Evolutionary conservation across 2,329 filamentous ascomycete genomes (phyloP), one percentile per base, ranked within the genome.

Genomic region (Ceratocystis albifundus): DNA sequence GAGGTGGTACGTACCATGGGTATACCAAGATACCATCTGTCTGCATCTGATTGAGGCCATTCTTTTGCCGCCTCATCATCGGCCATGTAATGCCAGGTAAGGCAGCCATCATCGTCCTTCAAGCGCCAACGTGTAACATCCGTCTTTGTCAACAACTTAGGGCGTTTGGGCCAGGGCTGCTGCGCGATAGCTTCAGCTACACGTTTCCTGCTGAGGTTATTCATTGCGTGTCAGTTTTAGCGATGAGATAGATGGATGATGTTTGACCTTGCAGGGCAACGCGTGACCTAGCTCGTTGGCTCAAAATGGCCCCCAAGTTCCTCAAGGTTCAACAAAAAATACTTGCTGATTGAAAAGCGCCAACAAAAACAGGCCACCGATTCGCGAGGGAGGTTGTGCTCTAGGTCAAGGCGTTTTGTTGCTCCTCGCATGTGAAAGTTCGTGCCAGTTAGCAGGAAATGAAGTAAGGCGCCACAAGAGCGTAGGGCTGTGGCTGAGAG

Each of bases 51-150:
- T 76, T 96, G 92, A 4, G 93, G 91, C 92, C 93, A 96, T 67
- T 83, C 77, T 71, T 88, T 79, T 6, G 81, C 76, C 66, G 89
- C 85, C 68, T 89, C 81, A 28, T 85, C 82, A 65, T 94, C 87
- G 8, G 84, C 83, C 2, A 99, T 79, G 73, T 97, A 99, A 72
- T 94, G 89, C 94, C 94, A 99, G 63, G 90, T 96, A 72, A 96
- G 91, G 66, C 89, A 82, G 62, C 94, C 93, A 64, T 84, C 82
- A 68, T 96, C 89, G 72, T 95, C 88, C 57, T 65, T 66, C 74
- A 97, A 77, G 69, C 94, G 84, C 94, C 94, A 99, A 75, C 88
- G 82, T 6, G 84, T 82, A 70, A 84, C 84, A 75, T 99, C 93
- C 3, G 91, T 96, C 72, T 82, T 84, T 48, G 80, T 77, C 59